Evolutionary conservation across 1,139 yeast genomes (phyloP).

Genomic region (Scheffersomyces parashehatae): DNA sequence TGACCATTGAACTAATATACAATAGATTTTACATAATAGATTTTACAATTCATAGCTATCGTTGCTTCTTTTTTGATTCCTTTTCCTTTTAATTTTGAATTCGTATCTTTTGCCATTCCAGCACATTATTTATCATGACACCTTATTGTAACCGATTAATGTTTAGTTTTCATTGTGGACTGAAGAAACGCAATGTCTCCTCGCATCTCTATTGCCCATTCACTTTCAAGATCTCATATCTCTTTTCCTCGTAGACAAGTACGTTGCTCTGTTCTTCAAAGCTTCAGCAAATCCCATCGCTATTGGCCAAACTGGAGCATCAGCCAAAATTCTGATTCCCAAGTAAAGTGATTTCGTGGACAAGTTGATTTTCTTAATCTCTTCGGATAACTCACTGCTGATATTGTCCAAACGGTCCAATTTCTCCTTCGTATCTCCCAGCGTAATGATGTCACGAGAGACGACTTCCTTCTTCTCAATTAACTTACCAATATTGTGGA

Average conservation of each 20-base stretch:
- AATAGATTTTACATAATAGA: no score
- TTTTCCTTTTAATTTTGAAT: no score
- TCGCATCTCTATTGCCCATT: neutral
- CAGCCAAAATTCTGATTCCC: conserved; percentile 73
- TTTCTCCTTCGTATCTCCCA: neutral
- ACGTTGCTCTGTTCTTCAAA: conserved; percentile 62
- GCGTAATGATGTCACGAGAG: neutral
- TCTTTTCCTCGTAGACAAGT: conserved; percentile 6
- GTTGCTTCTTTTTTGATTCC: no score
- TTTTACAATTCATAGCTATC: no score
- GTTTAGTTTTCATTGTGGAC: no score
- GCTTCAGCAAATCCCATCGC: conserved; percentile 78
- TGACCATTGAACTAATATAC: no score
- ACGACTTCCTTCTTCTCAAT: conserved; percentile 19
- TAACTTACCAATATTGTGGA: conserved; percentile 24
- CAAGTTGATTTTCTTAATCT: conserved; percentile 42
- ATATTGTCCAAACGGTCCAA: conserved; percentile 1
- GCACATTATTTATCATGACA: no score
- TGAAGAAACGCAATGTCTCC: no score
- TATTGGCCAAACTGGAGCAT: conserved; percentile 83
- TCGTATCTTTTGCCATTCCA: no score
- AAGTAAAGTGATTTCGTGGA: conserved; percentile 59
- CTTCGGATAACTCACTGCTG: conserved; percentile 29
- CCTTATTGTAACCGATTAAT: no score
- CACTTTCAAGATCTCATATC: neutral